phyloP scores from a whole-genome alignment of 129 eudicot genomes.

The Calendula officinalis region DNA sequence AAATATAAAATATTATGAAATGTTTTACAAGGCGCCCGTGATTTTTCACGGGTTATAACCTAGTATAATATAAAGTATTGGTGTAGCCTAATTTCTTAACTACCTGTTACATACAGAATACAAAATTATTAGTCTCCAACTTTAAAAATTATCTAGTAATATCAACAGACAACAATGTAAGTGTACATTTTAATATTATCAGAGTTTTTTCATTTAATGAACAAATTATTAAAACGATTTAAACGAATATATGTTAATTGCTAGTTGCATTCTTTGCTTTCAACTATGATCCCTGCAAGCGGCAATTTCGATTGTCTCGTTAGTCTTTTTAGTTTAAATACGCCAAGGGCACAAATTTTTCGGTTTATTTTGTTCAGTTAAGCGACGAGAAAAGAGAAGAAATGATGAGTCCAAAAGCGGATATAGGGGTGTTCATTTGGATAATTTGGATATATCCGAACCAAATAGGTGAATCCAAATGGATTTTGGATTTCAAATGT shows the following conservation, averaged over 20 bases:
- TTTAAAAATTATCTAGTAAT: not conserved
- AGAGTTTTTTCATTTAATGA: not conserved
- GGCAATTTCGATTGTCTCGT: too few species aligned
- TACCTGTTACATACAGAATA: not conserved
- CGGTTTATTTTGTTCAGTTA: too few species aligned
- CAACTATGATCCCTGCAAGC: not conserved
- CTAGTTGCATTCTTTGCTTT: slow-evolving; percentile 10
- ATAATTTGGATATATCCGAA: too few species aligned
- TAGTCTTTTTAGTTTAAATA: not conserved
- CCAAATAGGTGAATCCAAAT: too few species aligned
- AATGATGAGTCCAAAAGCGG: too few species aligned
- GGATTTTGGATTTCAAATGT: too few species aligned
- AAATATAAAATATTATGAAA: too few species aligned
- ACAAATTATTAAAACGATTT: not conserved
- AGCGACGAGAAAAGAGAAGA: too few species aligned
- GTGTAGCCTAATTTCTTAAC: slow-evolving; percentile 20
- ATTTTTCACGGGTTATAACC: too few species aligned
- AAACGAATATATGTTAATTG: not conserved
- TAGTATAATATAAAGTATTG: not conserved
- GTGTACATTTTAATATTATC: not conserved
- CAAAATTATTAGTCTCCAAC: not conserved
- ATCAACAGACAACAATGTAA: not conserved
- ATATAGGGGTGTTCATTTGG: too few species aligned
- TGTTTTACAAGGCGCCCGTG: too few species aligned
- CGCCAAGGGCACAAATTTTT: not conserved